Percentiles rank a stretch among this genome's conserved stretches.
phyloP scores from a whole-genome alignment of 2,329 filamentous ascomycete genomes.

The Cercospora sp. region DNA sequence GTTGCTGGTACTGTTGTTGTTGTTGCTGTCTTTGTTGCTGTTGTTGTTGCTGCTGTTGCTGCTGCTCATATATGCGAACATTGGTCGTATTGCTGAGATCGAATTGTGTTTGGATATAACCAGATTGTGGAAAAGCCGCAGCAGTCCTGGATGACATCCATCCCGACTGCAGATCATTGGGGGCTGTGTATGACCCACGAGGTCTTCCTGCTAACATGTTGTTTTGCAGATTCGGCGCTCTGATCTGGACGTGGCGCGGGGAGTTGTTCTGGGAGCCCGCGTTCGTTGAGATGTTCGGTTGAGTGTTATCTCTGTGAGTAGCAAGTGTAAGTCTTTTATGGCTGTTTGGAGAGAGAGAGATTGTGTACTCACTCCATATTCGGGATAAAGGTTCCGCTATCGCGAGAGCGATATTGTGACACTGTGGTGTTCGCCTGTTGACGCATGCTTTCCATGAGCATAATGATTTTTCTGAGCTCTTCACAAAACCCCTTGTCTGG shows the following conservation, averaged over 20 bases:
- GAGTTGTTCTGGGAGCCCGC: background rate
- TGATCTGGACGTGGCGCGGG: background rate
- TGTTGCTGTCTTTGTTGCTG: too few species aligned
- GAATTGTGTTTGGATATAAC: background rate
- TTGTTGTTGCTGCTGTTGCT: too few species aligned
- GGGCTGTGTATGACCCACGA: background rate
- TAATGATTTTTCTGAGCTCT: background rate
- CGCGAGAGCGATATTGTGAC: background rate
- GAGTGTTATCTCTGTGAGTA: background rate
- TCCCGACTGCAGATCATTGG: background rate
- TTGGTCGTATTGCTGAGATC: background rate
- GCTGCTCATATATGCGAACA: background rate
- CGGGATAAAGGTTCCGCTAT: background rate
- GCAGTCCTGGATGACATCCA: background rate
- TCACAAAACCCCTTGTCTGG: background rate
- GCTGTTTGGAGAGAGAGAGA: background rate
- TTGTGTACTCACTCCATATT: background rate
- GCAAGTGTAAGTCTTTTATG: background rate
- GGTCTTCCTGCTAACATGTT: background rate
- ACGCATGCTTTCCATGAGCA: background rate
- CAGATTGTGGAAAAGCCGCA: background rate
- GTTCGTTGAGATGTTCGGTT: background rate
- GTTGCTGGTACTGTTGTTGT: too few species aligned
- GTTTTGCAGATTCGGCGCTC: background rate
- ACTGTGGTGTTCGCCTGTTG: background rate